These are phyloP conservation scores for Aspergillus affinis DNA, from an alignment of 495 filamentous ascomycete genomes.

Conservation along the genomic window DNA sequence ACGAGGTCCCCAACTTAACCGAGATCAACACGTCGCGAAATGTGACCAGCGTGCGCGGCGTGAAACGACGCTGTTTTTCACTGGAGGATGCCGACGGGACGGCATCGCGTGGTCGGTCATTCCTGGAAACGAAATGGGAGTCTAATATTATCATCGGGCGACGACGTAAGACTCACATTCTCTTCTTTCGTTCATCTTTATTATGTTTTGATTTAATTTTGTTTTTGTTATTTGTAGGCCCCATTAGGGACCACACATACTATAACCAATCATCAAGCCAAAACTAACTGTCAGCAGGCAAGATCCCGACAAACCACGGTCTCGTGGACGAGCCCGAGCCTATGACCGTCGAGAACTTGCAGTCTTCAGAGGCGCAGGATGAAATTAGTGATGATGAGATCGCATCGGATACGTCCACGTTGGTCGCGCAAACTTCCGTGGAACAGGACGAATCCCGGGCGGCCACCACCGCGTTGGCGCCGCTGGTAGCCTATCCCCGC, in stretches of 20 bases:
- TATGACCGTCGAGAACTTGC: conserved; percentile 13
- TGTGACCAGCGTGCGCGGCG: conserved; percentile 35
- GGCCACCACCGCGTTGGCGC: conserved; percentile 11
- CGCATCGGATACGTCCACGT: conserved; percentile 24
- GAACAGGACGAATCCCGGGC: conserved; percentile 21
- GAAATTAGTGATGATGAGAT: conserved; percentile 12
- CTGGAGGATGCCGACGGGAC: conserved; percentile 14
- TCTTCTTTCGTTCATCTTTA: not conserved
- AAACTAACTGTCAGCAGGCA: conserved; percentile 28
- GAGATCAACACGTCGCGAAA: conserved; percentile 38
- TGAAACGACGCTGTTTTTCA: conserved; percentile 46
- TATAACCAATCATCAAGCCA: not conserved
- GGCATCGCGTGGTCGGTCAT: conserved; percentile 28
- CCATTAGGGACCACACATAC: not conserved
- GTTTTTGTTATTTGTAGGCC: conserved; percentile 3
- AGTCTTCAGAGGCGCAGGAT: conserved; percentile 6
- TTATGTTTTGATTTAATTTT: no score
- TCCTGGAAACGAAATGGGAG: conserved; percentile 45
- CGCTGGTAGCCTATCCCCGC: conserved; percentile 22
- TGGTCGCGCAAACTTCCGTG: conserved; percentile 13
- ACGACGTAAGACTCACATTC: conserved; percentile 37
- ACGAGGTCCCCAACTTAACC: conserved; percentile 25
- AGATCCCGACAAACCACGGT: conserved; percentile 36
- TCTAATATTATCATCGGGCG: conserved; percentile 30
- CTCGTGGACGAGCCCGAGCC: conserved; percentile 15